phyloP scores from a whole-genome alignment of 2,329 filamentous ascomycete genomes.

The Penicillium sp. region DNA sequence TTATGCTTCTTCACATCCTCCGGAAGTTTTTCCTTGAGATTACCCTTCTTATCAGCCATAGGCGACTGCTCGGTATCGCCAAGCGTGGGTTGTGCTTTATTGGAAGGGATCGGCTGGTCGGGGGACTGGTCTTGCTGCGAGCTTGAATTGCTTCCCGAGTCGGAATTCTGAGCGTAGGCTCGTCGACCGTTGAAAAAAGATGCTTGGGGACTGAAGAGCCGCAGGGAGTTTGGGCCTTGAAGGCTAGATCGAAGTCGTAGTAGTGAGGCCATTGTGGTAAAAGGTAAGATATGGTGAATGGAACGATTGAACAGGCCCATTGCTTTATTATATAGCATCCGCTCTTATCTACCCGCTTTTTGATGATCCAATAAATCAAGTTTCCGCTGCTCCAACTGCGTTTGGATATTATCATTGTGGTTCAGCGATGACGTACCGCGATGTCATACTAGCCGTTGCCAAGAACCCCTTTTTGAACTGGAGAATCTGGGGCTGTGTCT shows the following conservation, averaged over 20 bases:
- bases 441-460: constrained; percentile 9
- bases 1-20: constrained; percentile 36
- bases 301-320: no score
- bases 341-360: no score
- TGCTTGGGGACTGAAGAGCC: background rate
- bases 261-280: constrained; percentile 5
- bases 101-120: constrained; percentile 26
- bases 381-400: constrained; percentile 1
- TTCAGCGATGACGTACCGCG: constrained; percentile 9
- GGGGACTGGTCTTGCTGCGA: background rate
- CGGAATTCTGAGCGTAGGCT: constrained; percentile 6
- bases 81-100: constrained; percentile 33
- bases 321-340: no score
- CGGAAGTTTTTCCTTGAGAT: constrained; percentile 23
- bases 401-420: background rate
- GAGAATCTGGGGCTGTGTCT: no score
- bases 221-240: background rate
- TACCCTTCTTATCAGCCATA: constrained; percentile 27
- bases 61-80: constrained; percentile 27
- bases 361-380: constrained; percentile 3
- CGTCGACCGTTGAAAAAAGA: background rate
- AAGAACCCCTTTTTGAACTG: constrained; percentile 4
- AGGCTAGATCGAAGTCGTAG: constrained; percentile 2
- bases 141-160: background rate
- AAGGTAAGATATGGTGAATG: background rate